Percentiles rank a stretch among this genome's conserved stretches.
Evolutionary conservation across 2,329 filamentous ascomycete genomes (phyloP).

Genomic region (Claviceps pusilla): DNA sequence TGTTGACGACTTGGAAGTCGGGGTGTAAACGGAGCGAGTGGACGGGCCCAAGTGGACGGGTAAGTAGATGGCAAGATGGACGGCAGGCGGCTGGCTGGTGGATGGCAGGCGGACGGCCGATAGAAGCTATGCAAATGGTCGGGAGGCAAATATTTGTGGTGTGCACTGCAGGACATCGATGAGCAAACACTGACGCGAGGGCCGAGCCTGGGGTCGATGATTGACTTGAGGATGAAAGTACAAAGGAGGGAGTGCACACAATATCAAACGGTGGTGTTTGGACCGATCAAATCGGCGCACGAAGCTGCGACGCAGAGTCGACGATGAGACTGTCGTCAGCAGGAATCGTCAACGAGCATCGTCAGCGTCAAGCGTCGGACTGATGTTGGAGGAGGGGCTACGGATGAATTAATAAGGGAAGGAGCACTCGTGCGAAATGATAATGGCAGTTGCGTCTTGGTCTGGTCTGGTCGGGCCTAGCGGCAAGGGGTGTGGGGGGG

Average conservation of each 20-base stretch:
- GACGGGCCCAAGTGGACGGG: neutral
- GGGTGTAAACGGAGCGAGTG: neutral
- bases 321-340: constrained; percentile 2
- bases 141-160: neutral
- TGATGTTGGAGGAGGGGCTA: neutral
- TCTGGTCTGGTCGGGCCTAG: neutral
- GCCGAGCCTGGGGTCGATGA: no score
- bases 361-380: neutral
- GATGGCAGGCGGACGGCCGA: neutral
- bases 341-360: neutral
- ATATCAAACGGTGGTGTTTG: neutral
- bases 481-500: neutral
- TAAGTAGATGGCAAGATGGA: no score
- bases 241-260: neutral
- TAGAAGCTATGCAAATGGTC: neutral
- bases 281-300: neutral
- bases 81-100: no score
- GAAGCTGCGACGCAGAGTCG: constrained; percentile 2
- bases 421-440: neutral
- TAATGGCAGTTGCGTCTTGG: neutral
- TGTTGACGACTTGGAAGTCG: neutral
- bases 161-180: neutral
- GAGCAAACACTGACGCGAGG: no score
- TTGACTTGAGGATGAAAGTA: neutral
- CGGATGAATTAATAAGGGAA: constrained; percentile 2